Base-by-base conservation (phyloP, 2,329 filamentous ascomycete genomes). In the Dactylellina parvicollis region DNA sequence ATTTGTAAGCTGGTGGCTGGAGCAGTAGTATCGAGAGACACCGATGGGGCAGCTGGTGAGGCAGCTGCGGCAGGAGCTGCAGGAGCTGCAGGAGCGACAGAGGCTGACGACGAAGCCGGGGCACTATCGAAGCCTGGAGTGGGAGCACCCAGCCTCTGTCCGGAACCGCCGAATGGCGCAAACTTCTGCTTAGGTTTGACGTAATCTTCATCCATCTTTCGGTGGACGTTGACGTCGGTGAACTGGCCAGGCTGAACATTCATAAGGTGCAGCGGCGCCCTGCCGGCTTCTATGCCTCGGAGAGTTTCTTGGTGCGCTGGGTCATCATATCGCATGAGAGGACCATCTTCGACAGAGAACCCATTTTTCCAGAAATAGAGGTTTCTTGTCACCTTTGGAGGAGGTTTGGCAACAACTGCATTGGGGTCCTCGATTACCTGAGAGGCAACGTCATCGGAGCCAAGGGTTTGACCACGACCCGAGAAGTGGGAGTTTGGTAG, bases 291-390 rank as follows among this genome's bases (percentile, higher is more conserved):
- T 77, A 95, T 95, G 84, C 92, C 89, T 67, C 87, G 84, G 46
- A 95, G 83, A 59, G 90, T 90, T 54, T 85, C 84, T 28, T 88
- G 86, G 79, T 94, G 92, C 28, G 85, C 85, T 0, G 91, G 90
- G 79, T 95, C 91, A 77, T 93, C 90, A 78, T 91, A 94, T 64
- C 90, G 87, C 79, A 86, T 88, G 36, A 95, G 86, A 49, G 88
- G 86, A 26, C 92, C 92, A 78, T 95, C 90, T 71, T 93, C 91
- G 73, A 96, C 88, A 75, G 90, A 94, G 82, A 95, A 94, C 12
- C 92, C 92, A 79, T 96, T 89, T 42, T 86, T 85, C 92, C 92
- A 96, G 46, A 95, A 85, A 78, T 94, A 91, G 59, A 96, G 84
- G 9, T 87, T 86, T 55, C 91, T 88, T 55, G 87, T 87, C 73